Percentiles rank a stretch among this genome's conserved stretches.
Conservation (phyloP, 2,329 filamentous ascomycete species). For the Botrytis cinerea region DNA sequence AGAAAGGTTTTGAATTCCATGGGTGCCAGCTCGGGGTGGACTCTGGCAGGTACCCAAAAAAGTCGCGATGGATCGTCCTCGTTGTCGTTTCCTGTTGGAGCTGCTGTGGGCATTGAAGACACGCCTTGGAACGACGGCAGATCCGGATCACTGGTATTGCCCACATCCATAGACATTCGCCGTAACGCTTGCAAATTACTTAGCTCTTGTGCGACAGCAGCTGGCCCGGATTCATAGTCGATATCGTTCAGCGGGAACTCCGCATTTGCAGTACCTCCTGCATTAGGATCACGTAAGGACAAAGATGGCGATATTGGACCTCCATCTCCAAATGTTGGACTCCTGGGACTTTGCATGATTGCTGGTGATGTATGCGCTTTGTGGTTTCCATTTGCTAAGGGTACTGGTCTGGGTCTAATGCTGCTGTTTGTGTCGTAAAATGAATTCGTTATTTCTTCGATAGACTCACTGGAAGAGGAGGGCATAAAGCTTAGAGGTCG, state of each 20-base stretch:
- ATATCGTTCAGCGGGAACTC: conserved; percentile 70
- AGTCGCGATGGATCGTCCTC: conserved; percentile 86
- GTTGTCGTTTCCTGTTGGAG: conserved; percentile 72
- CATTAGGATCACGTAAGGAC: conserved; percentile 42
- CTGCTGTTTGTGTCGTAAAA: conserved; percentile 35
- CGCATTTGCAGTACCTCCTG: conserved; percentile 55
- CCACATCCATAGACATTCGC: conserved; percentile 77
- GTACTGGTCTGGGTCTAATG: conserved; percentile 32
- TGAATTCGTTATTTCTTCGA: conserved; percentile 36
- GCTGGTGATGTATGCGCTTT: conserved; percentile 40
- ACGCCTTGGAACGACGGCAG: conserved; percentile 70
- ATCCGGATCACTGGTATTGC: conserved; percentile 66
- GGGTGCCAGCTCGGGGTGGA: conserved; percentile 93
- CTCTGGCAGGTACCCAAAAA: conserved; percentile 92
- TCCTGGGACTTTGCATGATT: conserved; percentile 39
- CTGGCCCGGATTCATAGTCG: conserved; percentile 73
- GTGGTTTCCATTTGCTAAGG: conserved; percentile 36
- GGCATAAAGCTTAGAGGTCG: conserved; percentile 60
- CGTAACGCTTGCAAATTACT: conserved; percentile 73
- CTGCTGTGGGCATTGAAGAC: conserved; percentile 67
- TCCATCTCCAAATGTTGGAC: conserved; percentile 38
- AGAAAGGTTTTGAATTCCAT: conserved; percentile 97
- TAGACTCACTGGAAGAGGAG: conserved; percentile 48
- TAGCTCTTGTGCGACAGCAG: conserved; percentile 70
- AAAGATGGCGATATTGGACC: conserved; percentile 45